Percentiles rank a stretch among this genome's conserved stretches.
These are phyloP conservation scores for Lodderomyces jiufengensis DNA, from an alignment of 1,139 yeast species.

Conservation along the genomic window DNA sequence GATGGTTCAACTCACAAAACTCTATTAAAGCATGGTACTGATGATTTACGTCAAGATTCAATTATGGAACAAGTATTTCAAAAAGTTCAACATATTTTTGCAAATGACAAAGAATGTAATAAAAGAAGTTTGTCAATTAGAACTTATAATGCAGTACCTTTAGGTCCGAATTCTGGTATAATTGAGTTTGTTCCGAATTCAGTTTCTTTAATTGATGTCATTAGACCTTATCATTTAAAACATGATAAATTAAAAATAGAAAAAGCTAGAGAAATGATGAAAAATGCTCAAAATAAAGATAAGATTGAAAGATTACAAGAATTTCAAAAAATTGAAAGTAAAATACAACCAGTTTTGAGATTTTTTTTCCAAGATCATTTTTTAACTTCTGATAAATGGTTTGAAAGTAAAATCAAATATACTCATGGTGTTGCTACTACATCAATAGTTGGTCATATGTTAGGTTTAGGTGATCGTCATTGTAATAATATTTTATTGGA, in stretches of 20 bases:
- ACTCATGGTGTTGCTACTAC: constrained; percentile 79
- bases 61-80: constrained; percentile 96
- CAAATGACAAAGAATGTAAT: constrained; percentile 53
- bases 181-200: constrained; percentile 88
- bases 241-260: constrained; percentile 43
- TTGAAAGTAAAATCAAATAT: constrained; percentile 58
- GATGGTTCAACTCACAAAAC: constrained; percentile 58
- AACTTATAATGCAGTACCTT: constrained; percentile 86
- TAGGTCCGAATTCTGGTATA: constrained; percentile 84
- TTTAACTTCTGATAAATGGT: constrained; percentile 69
- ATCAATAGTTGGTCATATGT: constrained; percentile 80
- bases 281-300: constrained; percentile 47
- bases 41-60: constrained; percentile 91
- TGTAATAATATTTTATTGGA: constrained; percentile 88
- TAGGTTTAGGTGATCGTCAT: constrained; percentile 96
- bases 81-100: constrained; percentile 73
- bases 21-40: constrained; percentile 80
- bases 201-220: constrained; percentile 62
- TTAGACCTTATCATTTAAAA: constrained; percentile 54
- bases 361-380: constrained; percentile 71
- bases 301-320: constrained; percentile 45
- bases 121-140: constrained; percentile 59
- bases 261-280: constrained; percentile 67
- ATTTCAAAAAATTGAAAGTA: constrained; percentile 47
- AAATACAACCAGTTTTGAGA: constrained; percentile 65